These are phyloP conservation scores for Tilletia walkeri DNA, from an alignment of 1,284 basidiomycete species.

Conservation along the genomic window DNA sequence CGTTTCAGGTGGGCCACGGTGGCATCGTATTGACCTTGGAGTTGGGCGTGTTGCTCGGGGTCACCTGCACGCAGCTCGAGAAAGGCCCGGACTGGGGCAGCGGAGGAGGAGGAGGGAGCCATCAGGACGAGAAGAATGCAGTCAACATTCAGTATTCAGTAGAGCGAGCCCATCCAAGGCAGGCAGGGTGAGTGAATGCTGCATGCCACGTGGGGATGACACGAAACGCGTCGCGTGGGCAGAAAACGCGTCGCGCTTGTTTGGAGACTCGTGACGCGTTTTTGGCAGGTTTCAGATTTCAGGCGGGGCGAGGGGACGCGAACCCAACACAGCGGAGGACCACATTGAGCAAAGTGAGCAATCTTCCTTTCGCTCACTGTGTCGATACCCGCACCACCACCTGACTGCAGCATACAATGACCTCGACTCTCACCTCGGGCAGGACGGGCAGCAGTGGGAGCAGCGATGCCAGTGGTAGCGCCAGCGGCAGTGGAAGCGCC, in stretches of 20 bases:
- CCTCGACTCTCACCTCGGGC: not conserved
- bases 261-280: too few relatives aligned
- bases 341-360: too few relatives aligned
- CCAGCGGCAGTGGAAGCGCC: not conserved
- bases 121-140: not conserved
- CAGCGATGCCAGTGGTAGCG: not conserved
- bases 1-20: not conserved
- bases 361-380: not conserved
- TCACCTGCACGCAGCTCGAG: constrained; percentile 4
- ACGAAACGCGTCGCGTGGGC: too few relatives aligned
- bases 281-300: too few relatives aligned
- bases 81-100: not conserved
- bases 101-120: not conserved
- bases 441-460: not conserved
- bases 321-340: too few relatives aligned
- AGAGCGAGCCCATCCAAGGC: too few relatives aligned
- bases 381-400: not conserved
- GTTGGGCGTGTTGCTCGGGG: not conserved
- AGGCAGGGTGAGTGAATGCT: too few relatives aligned
- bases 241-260: too few relatives aligned
- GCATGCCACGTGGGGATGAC: too few relatives aligned
- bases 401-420: not conserved
- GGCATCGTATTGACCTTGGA: not conserved
- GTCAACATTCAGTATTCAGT: too few relatives aligned
- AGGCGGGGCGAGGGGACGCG: too few relatives aligned